Conservation (phyloP, 139 green algal genomes). For the Pleodorina starrii region DNA sequence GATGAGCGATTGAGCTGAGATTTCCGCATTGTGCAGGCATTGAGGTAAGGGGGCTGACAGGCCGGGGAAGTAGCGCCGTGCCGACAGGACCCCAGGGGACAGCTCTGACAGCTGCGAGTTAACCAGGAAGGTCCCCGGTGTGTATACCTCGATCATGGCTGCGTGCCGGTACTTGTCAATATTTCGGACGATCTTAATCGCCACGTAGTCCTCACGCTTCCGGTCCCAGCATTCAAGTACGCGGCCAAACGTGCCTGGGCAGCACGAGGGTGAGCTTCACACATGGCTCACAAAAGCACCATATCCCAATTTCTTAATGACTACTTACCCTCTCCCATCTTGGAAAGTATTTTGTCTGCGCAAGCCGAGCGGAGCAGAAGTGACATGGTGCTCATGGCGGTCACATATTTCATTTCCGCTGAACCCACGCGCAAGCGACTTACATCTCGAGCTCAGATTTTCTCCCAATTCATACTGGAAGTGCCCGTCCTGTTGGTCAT, state of each 20-base stretch:
- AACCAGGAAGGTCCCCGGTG: background rate
- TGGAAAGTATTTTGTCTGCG: slow-evolving; percentile 94
- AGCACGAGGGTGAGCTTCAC: background rate
- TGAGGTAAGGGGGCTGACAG: no score
- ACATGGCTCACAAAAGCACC: background rate
- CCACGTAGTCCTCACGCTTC: slow-evolving; percentile 83
- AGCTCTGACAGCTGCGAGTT: no score
- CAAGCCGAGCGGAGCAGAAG: background rate
- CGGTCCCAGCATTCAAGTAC: slow-evolving; percentile 98
- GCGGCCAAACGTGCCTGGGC: slow-evolving; percentile 76
- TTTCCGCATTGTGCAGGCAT: no score
- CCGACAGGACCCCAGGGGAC: no score
- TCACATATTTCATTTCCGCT: background rate
- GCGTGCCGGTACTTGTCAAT: slow-evolving; percentile 98
- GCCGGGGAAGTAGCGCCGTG: no score
- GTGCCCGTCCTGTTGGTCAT: slow-evolving; percentile 89
- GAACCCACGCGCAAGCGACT: slow-evolving; percentile 43
- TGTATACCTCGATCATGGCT: slow-evolving; percentile 95
- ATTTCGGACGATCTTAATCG: slow-evolving; percentile 97
- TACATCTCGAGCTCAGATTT: slow-evolving; percentile 88
- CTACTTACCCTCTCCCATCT: slow-evolving; percentile 91
- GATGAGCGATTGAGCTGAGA: no score
- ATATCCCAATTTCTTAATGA: background rate
- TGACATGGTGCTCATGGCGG: background rate
- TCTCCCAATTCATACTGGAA: slow-evolving; percentile 88